phyloP scores from a whole-genome alignment of 129 eudicot genomes.

The Kitagawia praeruptora region DNA sequence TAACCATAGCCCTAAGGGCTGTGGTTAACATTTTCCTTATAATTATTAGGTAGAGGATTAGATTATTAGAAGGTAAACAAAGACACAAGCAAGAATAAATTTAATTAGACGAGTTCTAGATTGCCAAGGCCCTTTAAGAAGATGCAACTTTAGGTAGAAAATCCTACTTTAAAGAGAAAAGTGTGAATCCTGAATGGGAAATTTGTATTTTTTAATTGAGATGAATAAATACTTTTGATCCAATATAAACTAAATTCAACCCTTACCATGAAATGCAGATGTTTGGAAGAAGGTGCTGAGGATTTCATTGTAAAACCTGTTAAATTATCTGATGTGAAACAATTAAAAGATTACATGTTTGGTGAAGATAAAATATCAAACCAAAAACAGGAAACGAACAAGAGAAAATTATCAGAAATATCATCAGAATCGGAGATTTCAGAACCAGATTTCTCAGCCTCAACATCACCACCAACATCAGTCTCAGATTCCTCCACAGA shows the following conservation, averaged over 20 bases:
- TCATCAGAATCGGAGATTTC: constrained; percentile 28
- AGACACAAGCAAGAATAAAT: background rate
- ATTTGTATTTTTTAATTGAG: background rate
- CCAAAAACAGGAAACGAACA: constrained; percentile 41
- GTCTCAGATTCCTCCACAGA: constrained; percentile 3
- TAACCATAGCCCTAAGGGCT: no score
- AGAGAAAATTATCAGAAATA: constrained; percentile 54
- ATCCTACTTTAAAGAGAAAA: background rate
- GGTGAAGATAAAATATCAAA: constrained; percentile 36
- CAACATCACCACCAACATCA: constrained; percentile 28
- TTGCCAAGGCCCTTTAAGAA: no score
- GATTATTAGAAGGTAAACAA: no score
- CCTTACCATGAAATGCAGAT: constrained; percentile 24
- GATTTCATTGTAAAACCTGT: constrained; percentile 90
- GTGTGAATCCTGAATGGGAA: background rate
- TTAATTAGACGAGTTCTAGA: no score
- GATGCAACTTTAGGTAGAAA: no score
- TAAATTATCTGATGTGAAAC: constrained; percentile 60
- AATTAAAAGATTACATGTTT: constrained; percentile 63
- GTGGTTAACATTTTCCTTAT: no score
- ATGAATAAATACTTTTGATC: background rate
- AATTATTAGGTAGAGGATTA: no score
- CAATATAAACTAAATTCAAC: background rate
- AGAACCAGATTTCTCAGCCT: constrained; percentile 14
- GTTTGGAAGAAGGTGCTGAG: constrained; percentile 97